phyloP scores from a whole-genome alignment of 2,329 filamentous ascomycete genomes.

The Neurospora crassa region DNA sequence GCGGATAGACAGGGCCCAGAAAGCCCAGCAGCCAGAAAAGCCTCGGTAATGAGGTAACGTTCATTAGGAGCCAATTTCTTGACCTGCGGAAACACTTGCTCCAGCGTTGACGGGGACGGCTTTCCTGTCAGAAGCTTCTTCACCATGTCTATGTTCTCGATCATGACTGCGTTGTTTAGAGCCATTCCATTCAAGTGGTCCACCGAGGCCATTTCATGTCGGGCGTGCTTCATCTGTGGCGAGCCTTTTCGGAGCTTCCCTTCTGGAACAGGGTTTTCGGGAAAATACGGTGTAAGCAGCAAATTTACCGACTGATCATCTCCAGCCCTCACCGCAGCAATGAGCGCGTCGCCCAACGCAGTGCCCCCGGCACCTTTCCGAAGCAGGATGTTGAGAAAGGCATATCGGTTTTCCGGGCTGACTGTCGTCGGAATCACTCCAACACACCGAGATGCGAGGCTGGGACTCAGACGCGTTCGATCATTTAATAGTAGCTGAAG shows the following conservation, averaged over 20 bases:
- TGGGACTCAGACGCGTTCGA: slow-evolving; percentile 31
- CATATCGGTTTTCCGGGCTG: slow-evolving; percentile 33
- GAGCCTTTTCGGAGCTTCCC: slow-evolving; percentile 21
- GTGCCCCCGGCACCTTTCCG: slow-evolving; percentile 40
- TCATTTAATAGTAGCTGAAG: slow-evolving; percentile 37
- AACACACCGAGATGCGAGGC: slow-evolving; percentile 41
- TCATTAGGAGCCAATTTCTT: slow-evolving; percentile 31
- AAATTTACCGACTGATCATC: slow-evolving; percentile 39
- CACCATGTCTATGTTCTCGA: slow-evolving; percentile 34
- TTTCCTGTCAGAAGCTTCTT: slow-evolving; percentile 36
- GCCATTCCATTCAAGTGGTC: slow-evolving; percentile 43
- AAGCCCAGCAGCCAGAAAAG: slow-evolving; percentile 40
- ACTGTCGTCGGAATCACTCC: slow-evolving; percentile 37
- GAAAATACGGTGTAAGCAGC: slow-evolving; percentile 39
- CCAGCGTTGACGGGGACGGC: slow-evolving; percentile 37
- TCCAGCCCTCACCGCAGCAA: slow-evolving; percentile 38
- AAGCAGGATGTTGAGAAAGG: slow-evolving; percentile 36
- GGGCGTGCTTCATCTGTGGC: slow-evolving; percentile 26
- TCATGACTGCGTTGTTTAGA: slow-evolving; percentile 37
- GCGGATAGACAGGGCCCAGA: slow-evolving; percentile 36
- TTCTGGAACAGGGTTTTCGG: slow-evolving; percentile 22
- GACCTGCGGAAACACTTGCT: slow-evolving; percentile 38
- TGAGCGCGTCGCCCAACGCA: slow-evolving; percentile 38
- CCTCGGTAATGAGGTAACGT: slow-evolving; percentile 38
- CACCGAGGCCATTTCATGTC: slow-evolving; percentile 42